Evolutionary conservation across 108 stramenopile species (phyloP).

Genomic region (Craspedostauros australis): DNA sequence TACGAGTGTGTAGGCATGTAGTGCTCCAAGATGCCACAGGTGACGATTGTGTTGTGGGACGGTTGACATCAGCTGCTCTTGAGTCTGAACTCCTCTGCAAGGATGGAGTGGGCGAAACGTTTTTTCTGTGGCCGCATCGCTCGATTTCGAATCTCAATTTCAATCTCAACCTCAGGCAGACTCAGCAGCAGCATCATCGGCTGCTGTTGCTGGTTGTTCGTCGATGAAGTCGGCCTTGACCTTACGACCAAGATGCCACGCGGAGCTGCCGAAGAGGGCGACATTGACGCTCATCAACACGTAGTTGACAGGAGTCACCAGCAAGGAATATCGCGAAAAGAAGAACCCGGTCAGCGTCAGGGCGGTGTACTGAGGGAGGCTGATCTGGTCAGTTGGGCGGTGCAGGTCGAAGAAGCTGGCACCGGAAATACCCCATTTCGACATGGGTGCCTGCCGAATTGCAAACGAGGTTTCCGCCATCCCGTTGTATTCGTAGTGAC

Average conservation of each 20-base stretch:
- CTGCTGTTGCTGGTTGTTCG: slow-evolving; percentile 11
- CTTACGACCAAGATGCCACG: slow-evolving; percentile 82
- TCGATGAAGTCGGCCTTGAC: slow-evolving; percentile 76
- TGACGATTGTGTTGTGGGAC: too few relatives aligned
- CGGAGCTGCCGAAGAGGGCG: slow-evolving; percentile 70
- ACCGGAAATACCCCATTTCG: slow-evolving; percentile 82
- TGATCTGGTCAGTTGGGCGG: slow-evolving; percentile 83
- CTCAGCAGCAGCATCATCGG: too few relatives aligned
- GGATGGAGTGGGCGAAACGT: too few relatives aligned
- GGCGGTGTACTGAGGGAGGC: slow-evolving; percentile 76
- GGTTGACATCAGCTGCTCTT: too few relatives aligned
- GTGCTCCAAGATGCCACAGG: too few relatives aligned
- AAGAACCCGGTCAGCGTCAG: slow-evolving; percentile 80
- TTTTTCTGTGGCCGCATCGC: too few relatives aligned
- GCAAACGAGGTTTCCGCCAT: neutral
- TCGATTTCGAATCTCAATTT: too few relatives aligned
- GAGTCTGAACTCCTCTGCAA: too few relatives aligned
- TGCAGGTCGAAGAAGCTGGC: slow-evolving; percentile 75
- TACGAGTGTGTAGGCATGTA: too few relatives aligned
- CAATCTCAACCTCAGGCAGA: too few relatives aligned
- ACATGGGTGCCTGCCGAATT: slow-evolving; percentile 79
- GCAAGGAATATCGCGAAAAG: slow-evolving; percentile 76
- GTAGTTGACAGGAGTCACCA: slow-evolving; percentile 80
- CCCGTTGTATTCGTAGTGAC: neutral
- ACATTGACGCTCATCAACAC: slow-evolving; percentile 77